Evolutionary conservation across 2,329 filamentous ascomycete species (phyloP), one percentile per base, ranked within the genome.

Genomic region (Colletotrichum gigasporum): DNA sequence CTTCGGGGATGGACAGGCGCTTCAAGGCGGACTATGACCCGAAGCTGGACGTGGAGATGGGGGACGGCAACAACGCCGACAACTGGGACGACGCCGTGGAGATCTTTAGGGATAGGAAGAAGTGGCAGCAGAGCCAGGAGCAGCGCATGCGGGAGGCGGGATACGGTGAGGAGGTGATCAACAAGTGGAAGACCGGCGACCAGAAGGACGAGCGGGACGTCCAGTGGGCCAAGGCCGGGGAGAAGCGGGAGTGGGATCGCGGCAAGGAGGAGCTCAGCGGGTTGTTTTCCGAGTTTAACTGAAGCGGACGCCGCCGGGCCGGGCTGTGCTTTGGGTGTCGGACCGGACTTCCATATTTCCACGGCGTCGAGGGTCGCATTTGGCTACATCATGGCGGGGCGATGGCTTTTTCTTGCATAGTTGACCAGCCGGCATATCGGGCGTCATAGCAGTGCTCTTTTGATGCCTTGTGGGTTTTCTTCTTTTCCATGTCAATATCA

Each of bases 41-140:
- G 0, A 83, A 76, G 6, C 74, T 79, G n/a, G 87, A 92, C 69
- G 76, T 90, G 3, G 78, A 83, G 37, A 77, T 81, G 48, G 83
- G 84, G 65, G 78, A 79, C 3, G 76, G 75, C 20, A 83, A 83
- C 26, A 88, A 90, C 65, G 42, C 42, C 20, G 56, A 42, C 14
- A 88, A 92, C 64, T 97, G 93, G 94, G 91, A 92, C 44, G 87
- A 92, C 70, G 89, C 91, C 1, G 81, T 96, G 1, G 93, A 97
- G 76, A 89, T 90, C 4, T 83, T 93, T 59, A 86, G 91, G 37
- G 93, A 97, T 73, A 88, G 93, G n/a, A 87, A 92, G 69, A 90
- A 89, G 68, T 94, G 91, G 87, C 89, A 88, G 71, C 84, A 89
- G 67, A 87, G 90, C 69, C 92, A 93, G 28, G 91, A 91, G 6